Percentiles rank a stretch among this genome's conserved stretches.
Evolutionary conservation across 2,329 filamentous ascomycete species (phyloP).

Genomic region (Cyphellophora attinorum): DNA sequence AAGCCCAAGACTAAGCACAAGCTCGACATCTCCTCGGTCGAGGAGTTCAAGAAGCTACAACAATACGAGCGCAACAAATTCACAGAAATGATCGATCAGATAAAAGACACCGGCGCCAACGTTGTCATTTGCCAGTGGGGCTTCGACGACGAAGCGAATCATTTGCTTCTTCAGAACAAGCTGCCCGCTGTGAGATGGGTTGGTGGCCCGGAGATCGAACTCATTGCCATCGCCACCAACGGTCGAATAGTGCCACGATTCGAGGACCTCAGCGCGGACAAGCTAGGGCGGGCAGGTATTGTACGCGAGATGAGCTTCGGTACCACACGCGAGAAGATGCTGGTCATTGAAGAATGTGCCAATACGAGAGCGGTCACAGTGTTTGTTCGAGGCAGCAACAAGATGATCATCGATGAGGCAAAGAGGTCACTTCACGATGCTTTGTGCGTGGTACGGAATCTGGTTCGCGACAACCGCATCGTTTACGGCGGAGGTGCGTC

Average conservation of each 20-base stretch:
- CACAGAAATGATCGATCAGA: constrained; percentile 95
- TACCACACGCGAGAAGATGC: constrained; percentile 97
- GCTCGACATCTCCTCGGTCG: constrained; percentile 90
- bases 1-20: constrained; percentile 99
- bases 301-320: constrained; percentile 95
- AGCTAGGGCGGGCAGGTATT: constrained; percentile 80
- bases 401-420: constrained; percentile 99
- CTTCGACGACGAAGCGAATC: constrained; percentile 98
- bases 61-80: constrained; percentile 95
- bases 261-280: constrained; percentile 82
- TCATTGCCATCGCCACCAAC: constrained; percentile 97
- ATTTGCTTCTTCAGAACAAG: constrained; percentile 89
- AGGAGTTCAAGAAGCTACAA: constrained; percentile 97
- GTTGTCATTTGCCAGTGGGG: constrained; percentile 99
- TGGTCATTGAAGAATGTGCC: constrained; percentile 97
- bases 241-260: constrained; percentile 95
- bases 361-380: constrained; percentile 94
- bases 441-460: constrained; percentile 91
- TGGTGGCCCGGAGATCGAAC: constrained; percentile 92
- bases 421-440: constrained; percentile 96
- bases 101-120: constrained; percentile 95
- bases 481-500: constrained; percentile 96
- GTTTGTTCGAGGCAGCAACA: constrained; percentile 96
- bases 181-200: constrained; percentile 97
- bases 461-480: constrained; percentile 91